A percentile compares a stretch with the other conserved stretches of the same genome.
phyloP scores from a whole-genome alignment of 73 alveolate genomes.

The Paramecium pentaurelia region DNA sequence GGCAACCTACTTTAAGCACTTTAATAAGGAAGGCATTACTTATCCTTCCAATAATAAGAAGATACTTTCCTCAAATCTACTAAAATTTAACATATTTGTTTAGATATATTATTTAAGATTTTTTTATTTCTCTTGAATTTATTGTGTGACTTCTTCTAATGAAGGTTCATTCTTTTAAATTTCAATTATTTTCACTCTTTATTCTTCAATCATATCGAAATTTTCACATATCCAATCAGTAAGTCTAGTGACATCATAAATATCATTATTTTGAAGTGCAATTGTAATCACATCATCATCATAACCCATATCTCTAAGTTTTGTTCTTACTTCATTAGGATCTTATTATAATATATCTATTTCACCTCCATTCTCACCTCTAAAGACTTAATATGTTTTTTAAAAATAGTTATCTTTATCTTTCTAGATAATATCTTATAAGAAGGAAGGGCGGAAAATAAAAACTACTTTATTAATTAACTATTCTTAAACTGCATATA shows the following conservation, averaged over 20 bases:
- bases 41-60: not conserved
- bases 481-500: not conserved
- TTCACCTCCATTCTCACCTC: not conserved
- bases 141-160: not conserved
- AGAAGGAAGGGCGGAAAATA: not conserved
- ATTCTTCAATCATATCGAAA: not conserved
- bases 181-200: not conserved
- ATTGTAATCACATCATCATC: not conserved
- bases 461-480: not conserved
- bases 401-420: not conserved
- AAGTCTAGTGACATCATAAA: not conserved
- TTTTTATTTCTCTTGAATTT: not conserved
- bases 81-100: not conserved
- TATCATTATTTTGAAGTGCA: not conserved
- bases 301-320: not conserved
- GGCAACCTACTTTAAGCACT: not conserved
- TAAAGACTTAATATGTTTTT: not conserved
- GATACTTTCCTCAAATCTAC: not conserved
- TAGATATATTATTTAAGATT: not conserved
- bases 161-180: not conserved
- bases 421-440: not conserved
- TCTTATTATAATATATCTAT: not conserved
- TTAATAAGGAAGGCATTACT: not conserved
- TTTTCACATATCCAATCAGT: not conserved
- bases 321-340: not conserved